Conservation (phyloP, 2,329 filamentous ascomycete species). For the Xylariaceae sp. region DNA sequence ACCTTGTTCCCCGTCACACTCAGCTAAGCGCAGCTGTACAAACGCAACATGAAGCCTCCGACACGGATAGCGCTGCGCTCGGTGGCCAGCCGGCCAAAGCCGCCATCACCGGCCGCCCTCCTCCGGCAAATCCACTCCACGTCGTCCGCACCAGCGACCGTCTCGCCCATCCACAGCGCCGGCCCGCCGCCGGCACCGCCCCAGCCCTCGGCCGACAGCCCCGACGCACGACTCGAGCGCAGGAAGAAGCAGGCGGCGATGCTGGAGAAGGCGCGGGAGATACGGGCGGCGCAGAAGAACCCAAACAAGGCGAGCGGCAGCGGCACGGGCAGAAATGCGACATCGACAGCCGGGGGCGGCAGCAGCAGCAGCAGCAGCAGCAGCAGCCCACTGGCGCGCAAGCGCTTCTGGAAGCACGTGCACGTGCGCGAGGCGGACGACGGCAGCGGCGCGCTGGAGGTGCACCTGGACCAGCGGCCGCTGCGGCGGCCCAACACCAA, state of each 20-base stretch:
- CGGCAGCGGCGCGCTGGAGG: slow-evolving; percentile 50
- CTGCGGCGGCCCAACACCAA: slow-evolving; percentile 72
- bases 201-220: slow-evolving; percentile 30
- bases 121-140: slow-evolving; percentile 26
- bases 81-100: slow-evolving; percentile 17
- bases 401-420: slow-evolving; percentile 87
- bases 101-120: slow-evolving; percentile 10
- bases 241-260: slow-evolving; percentile 48
- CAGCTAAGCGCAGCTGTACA: no score
- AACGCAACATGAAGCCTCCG: slow-evolving; percentile 32
- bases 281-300: slow-evolving; percentile 27
- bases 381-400: slow-evolving; percentile 40
- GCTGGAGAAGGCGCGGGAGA: slow-evolving; percentile 42
- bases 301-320: slow-evolving; percentile 1
- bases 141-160: slow-evolving; percentile 33
- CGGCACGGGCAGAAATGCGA: background rate
- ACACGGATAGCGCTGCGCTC: slow-evolving; percentile 32
- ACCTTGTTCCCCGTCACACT: no score
- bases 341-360: background rate
- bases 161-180: slow-evolving; percentile 45
- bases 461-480: slow-evolving; percentile 71
- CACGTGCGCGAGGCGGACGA: slow-evolving; percentile 57
- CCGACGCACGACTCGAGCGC: slow-evolving; percentile 36
- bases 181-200: slow-evolving; percentile 54
- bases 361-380: slow-evolving; percentile 1